Conservation (phyloP, 352 stramenopile genomes). For the Phytophthora ramorum region DNA sequence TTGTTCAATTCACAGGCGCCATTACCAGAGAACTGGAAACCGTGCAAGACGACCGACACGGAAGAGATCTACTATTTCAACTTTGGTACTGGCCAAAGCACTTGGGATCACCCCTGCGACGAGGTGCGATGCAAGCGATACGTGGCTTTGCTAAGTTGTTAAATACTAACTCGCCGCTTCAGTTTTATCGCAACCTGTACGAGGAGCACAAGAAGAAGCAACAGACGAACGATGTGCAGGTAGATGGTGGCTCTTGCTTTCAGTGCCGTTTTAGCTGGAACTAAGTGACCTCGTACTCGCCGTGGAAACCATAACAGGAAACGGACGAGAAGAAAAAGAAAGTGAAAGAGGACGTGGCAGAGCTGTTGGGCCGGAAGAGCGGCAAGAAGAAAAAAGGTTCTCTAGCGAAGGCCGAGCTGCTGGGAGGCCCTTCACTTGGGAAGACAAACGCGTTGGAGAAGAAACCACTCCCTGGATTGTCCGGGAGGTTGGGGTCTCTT, state of each 20-base stretch:
- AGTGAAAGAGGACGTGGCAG: slow-evolving; percentile 81
- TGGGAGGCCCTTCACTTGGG: slow-evolving; percentile 50
- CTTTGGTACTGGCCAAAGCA: slow-evolving; percentile 92
- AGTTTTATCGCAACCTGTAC: slow-evolving; percentile 94
- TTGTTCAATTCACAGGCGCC: slow-evolving; percentile 54
- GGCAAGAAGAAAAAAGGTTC: slow-evolving; percentile 69
- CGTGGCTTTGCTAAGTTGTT: neutral
- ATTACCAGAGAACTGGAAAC: slow-evolving; percentile 95
- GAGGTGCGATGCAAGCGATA: slow-evolving; percentile 47
- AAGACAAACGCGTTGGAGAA: slow-evolving; percentile 67
- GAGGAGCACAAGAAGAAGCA: slow-evolving; percentile 92
- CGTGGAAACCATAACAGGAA: slow-evolving; percentile 40
- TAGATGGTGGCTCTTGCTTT: slow-evolving; percentile 9
- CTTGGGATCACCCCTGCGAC: slow-evolving; percentile 95
- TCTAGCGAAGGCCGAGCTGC: slow-evolving; percentile 47
- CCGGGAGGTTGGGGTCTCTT: slow-evolving; percentile 42
- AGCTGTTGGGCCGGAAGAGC: slow-evolving; percentile 69
- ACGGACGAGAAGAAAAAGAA: slow-evolving; percentile 81
- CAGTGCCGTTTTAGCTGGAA: neutral
- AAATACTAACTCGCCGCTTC: slow-evolving; percentile 21
- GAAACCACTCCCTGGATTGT: slow-evolving; percentile 68
- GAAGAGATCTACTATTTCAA: slow-evolving; percentile 98
- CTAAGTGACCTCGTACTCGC: neutral
- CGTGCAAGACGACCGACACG: slow-evolving; percentile 95
- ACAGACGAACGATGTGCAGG: slow-evolving; percentile 45